A percentile compares a stretch with the other conserved stretches of the same genome.
These are phyloP conservation scores for Themeda triandra DNA, from an alignment of 176 grass and related monocot genomes.

Conservation along the genomic window DNA sequence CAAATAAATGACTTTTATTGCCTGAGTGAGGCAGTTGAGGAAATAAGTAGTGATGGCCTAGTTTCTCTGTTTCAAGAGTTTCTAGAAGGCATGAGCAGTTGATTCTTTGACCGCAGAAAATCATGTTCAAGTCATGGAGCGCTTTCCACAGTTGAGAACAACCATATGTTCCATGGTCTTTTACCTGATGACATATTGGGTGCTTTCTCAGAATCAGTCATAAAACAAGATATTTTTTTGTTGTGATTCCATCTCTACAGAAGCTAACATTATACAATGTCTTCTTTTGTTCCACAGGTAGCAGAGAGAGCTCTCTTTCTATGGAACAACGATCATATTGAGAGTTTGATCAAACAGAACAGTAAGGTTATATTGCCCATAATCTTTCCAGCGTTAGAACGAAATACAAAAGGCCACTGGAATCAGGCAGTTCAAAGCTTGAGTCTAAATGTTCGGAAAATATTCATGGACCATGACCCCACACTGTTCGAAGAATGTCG, in stretches of 20 bases:
- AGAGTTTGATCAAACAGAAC: conserved; percentile 70
- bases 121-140: background rate
- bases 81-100: background rate
- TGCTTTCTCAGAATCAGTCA: conserved; percentile 1
- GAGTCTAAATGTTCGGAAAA: conserved; percentile 65
- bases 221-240: background rate
- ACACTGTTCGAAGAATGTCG: conserved; percentile 50
- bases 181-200: background rate
- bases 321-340: conserved; percentile 74
- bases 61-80: conserved; percentile 1
- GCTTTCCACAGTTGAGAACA: background rate
- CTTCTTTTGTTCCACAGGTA: conserved; percentile 43
- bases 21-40: background rate
- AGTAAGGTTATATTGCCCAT: conserved; percentile 59
- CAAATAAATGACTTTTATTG: background rate
- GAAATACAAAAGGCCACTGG: conserved; percentile 61
- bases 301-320: conserved; percentile 64
- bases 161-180: background rate
- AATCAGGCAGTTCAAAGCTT: conserved; percentile 77
- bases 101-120: background rate
- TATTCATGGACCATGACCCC: conserved; percentile 60
- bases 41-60: background rate
- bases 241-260: background rate
- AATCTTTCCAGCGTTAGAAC: conserved; percentile 62
- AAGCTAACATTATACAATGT: conserved; percentile 11